Conservation (phyloP, 805 yeast genomes). For the Wickerhamomyces kurtzmanii region DNA sequence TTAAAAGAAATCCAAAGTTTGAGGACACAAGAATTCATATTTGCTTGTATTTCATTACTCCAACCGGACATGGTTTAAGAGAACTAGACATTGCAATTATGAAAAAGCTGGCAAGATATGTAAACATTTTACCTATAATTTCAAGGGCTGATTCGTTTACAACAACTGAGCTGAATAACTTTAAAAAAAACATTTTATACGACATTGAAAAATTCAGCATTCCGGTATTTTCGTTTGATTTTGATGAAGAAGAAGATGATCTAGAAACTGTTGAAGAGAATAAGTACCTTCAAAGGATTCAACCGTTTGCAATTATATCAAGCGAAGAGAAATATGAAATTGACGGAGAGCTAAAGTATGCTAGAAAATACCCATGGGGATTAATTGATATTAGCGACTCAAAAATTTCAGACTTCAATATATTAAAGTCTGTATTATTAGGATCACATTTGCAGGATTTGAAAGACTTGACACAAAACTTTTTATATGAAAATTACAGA, state of each 20-base stretch:
- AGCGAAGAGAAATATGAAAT: constrained; percentile 48
- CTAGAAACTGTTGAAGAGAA: constrained; percentile 62
- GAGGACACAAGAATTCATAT: constrained; percentile 73
- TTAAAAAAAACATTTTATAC: constrained; percentile 47
- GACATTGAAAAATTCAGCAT: constrained; percentile 64
- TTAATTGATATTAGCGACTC: constrained; percentile 40
- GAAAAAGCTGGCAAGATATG: constrained; percentile 62
- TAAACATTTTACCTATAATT: constrained; percentile 64
- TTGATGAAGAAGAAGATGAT: constrained; percentile 68
- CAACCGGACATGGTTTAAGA: constrained; percentile 71
- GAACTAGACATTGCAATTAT: constrained; percentile 66
- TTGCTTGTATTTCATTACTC: constrained; percentile 61
- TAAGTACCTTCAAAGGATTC: constrained; percentile 46
- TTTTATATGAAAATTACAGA: constrained; percentile 70
- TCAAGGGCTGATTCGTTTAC: constrained; percentile 69
- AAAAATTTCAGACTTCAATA: constrained; percentile 39
- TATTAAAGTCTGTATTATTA: constrained; percentile 58
- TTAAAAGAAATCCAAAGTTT: constrained; percentile 76
- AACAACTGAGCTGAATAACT: constrained; percentile 40
- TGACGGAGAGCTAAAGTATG: constrained; percentile 41
- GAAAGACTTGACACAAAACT: constrained; percentile 71
- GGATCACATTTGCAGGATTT: constrained; percentile 81
- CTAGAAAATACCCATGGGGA: constrained; percentile 77
- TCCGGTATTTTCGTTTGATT: constrained; percentile 64
- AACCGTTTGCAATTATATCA: constrained; percentile 68